Conservation (phyloP, 495 filamentous ascomycete species). For the Lineolata rhizophorae region DNA sequence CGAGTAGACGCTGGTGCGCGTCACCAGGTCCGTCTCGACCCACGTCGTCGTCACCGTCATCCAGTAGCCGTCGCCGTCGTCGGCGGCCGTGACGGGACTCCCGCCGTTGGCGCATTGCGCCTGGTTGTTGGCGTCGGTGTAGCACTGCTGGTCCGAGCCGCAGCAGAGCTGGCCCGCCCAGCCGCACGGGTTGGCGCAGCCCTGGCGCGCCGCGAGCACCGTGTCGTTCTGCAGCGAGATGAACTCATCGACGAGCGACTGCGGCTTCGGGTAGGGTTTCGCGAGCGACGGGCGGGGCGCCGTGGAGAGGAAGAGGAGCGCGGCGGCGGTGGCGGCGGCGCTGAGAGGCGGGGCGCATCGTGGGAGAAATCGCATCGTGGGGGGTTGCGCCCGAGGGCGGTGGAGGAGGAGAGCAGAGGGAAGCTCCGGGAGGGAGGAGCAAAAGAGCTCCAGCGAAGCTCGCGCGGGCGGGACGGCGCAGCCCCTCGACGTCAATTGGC, state of each 20-base stretch:
- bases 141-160: slow-evolving; percentile 32
- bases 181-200: slow-evolving; percentile 48
- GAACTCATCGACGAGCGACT: background rate
- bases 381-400: too few species aligned
- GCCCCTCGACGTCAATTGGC: too few species aligned
- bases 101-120: slow-evolving; percentile 30
- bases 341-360: background rate
- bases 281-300: background rate
- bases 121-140: slow-evolving; percentile 31
- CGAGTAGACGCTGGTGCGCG: slow-evolving; percentile 45
- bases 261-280: background rate
- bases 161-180: slow-evolving; percentile 49
- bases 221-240: slow-evolving; percentile 13
- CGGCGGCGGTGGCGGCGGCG: background rate
- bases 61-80: slow-evolving; percentile 22
- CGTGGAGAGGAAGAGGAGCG: background rate
- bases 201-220: slow-evolving; percentile 10
- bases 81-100: slow-evolving; percentile 9
- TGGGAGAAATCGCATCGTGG: background rate
- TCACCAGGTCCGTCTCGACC: slow-evolving; percentile 40
- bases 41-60: slow-evolving; percentile 50
- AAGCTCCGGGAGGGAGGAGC: too few species aligned
- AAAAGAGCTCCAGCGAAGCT: too few species aligned
- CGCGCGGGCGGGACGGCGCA: too few species aligned
- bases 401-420: too few species aligned